phyloP scores from a whole-genome alignment of 2,329 filamentous ascomycete genomes.

The Tolypocladium tropicale region DNA sequence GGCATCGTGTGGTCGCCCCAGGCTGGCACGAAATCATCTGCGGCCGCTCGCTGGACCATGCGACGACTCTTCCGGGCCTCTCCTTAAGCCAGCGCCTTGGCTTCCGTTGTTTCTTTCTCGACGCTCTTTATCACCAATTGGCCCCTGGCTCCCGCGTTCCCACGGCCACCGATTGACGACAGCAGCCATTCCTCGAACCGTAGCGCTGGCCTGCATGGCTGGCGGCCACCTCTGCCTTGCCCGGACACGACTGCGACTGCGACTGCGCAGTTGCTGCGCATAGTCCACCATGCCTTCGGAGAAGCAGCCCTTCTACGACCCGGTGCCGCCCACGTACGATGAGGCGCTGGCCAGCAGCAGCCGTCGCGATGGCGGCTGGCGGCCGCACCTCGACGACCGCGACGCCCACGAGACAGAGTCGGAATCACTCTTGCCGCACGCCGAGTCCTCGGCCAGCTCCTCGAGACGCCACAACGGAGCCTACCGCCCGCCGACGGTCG shows the following conservation, averaged over 20 bases:
- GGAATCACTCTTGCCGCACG: slow-evolving; percentile 60
- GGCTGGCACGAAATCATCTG: not conserved
- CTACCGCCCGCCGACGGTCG: slow-evolving; percentile 75
- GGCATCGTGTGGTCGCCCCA: not conserved
- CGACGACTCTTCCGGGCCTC: not conserved
- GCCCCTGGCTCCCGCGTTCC: not conserved
- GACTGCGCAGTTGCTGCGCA: not conserved
- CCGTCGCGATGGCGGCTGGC: slow-evolving; percentile 20
- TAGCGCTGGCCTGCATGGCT: slow-evolving; percentile 9
- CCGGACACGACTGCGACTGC: not conserved
- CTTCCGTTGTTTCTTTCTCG: not conserved
- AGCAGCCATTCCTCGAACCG: not conserved
- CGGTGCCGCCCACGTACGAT: slow-evolving; percentile 32
- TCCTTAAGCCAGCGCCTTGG: not conserved
- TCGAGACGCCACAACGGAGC: slow-evolving; percentile 35
- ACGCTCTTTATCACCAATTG: not conserved
- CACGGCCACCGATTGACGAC: not conserved
- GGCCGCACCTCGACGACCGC: slow-evolving; percentile 39
- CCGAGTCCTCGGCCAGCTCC: slow-evolving; percentile 27
- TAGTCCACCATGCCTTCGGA: slow-evolving; percentile 23
- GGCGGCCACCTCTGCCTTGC: slow-evolving; percentile 3
- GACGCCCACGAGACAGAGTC: slow-evolving; percentile 63
- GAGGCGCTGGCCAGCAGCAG: slow-evolving; percentile 27
- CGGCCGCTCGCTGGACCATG: not conserved
- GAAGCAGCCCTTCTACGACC: slow-evolving; percentile 31